Evolutionary conservation across 2,329 filamentous ascomycete species (phyloP).

Genomic region (Sarocladiaceae sp.): DNA sequence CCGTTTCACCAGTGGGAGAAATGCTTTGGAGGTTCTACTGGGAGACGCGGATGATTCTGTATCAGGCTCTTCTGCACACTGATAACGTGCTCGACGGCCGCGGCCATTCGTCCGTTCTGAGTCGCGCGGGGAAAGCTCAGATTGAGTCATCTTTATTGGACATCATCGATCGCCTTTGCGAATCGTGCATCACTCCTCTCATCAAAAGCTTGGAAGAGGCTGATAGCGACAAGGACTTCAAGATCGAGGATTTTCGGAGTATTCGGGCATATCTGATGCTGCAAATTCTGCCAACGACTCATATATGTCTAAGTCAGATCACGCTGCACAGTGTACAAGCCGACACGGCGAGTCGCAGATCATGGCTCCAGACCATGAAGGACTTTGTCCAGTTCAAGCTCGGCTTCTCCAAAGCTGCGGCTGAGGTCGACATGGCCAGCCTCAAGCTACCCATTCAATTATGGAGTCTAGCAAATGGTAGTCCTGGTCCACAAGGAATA

Average conservation of each 20-base stretch:
- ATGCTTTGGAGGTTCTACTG: slow-evolving; percentile 11
- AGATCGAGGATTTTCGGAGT: neutral
- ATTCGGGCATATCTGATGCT: slow-evolving; percentile 9
- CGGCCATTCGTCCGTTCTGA: neutral
- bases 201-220: neutral
- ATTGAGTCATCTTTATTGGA: neutral
- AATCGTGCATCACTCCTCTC: slow-evolving; percentile 10
- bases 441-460: neutral
- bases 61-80: slow-evolving; percentile 7
- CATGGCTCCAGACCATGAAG: slow-evolving; percentile 1
- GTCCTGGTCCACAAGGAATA: neutral
- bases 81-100: neutral
- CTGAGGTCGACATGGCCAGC: neutral
- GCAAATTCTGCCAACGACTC: slow-evolving; percentile 5
- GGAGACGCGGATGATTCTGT: slow-evolving; percentile 8
- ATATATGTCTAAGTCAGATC: slow-evolving; percentile 6
- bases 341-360: neutral
- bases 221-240: neutral
- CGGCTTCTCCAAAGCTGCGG: slow-evolving; percentile 1
- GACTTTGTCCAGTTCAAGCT: neutral
- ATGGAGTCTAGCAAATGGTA: neutral
- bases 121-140: neutral
- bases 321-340: neutral
- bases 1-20: neutral
- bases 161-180: neutral